A percentile compares a stretch with the other conserved stretches of the same genome.
These are phyloP conservation scores for Magnolia changhungtana DNA, from an alignment of 164 flowering plant species.

Conservation along the genomic window DNA sequence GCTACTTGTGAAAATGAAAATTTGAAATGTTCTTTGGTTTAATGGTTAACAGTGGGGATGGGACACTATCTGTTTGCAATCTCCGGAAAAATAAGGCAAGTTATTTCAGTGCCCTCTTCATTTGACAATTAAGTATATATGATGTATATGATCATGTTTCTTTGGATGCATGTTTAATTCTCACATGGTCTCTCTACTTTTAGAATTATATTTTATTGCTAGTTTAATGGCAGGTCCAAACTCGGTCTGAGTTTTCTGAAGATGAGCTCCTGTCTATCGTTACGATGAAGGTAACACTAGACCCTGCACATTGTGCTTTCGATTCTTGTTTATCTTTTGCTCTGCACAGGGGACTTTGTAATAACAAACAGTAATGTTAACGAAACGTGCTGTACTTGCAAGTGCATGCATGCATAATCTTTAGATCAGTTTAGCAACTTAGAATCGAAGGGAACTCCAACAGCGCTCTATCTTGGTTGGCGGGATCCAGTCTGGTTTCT, in stretches of 20 bases:
- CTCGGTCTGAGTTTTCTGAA: slow-evolving; percentile 86
- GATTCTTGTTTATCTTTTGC: no score
- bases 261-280: slow-evolving; percentile 86
- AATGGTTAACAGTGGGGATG: slow-evolving; percentile 74
- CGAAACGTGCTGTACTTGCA: no score
- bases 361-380: no score
- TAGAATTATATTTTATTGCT: neutral
- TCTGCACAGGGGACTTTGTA: no score
- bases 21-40: slow-evolving; percentile 5
- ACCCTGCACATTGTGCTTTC: neutral
- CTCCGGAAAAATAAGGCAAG: slow-evolving; percentile 76
- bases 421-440: no score
- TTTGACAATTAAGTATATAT: neutral
- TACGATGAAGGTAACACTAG: slow-evolving; percentile 73
- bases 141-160: neutral
- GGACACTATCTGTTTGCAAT: slow-evolving; percentile 86
- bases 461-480: no score
- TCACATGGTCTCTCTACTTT: neutral
- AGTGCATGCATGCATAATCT: no score
- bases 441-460: no score
- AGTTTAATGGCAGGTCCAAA: slow-evolving; percentile 49
- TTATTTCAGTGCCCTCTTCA: neutral
- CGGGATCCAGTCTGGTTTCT: no score
- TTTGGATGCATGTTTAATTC: neutral
- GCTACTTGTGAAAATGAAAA: neutral